Percentiles rank a stretch among this genome's conserved stretches.
These are phyloP conservation scores for Morella rubra DNA, from an alignment of 306 rosid species.

Conservation along the genomic window DNA sequence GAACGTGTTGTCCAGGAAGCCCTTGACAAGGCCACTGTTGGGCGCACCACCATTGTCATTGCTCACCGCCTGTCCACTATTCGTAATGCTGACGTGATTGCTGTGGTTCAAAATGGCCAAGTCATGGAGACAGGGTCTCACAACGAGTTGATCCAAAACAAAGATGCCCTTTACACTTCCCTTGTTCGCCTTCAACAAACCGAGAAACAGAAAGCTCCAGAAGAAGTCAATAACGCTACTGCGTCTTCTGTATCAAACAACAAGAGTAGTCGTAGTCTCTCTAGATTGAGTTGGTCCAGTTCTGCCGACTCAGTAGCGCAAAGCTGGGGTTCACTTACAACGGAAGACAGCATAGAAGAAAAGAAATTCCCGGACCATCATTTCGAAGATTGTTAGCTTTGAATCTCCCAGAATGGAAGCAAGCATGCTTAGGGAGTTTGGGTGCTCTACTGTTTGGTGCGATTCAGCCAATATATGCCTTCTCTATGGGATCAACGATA, in stretches of 20 bases:
- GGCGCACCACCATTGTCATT: conserved; percentile 79
- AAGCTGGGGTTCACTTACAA: conserved; percentile 18
- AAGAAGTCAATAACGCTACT: conserved; percentile 5
- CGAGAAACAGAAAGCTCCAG: conserved; percentile 30
- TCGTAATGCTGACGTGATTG: conserved; percentile 62
- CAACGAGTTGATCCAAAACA: conserved; percentile 43
- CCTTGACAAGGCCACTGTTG: conserved; percentile 66
- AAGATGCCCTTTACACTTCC: conserved; percentile 54
- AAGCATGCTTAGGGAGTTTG: conserved; percentile 61
- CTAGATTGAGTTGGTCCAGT: conserved; percentile 48
- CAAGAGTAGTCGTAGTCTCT: conserved; percentile 47
- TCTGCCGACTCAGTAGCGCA: conserved; percentile 43
- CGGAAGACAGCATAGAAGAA: conserved; percentile 19
- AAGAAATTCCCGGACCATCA: conserved; percentile 44
- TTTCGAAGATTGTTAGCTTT: conserved; percentile 64
- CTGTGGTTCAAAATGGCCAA: conserved; percentile 63
- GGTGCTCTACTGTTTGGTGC: conserved; percentile 69
- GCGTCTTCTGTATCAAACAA: conserved; percentile 40
- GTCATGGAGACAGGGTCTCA: conserved; percentile 75
- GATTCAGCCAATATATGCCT: conserved; percentile 64
- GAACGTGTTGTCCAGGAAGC: conserved; percentile 90
- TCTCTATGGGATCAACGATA: conserved; percentile 67
- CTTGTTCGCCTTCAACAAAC: conserved; percentile 70
- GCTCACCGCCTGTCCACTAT: conserved; percentile 88
- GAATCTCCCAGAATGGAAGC: conserved; percentile 85